Conservation (phyloP, 2,329 filamentous ascomycete genomes). For the Ilyonectria sp. region DNA sequence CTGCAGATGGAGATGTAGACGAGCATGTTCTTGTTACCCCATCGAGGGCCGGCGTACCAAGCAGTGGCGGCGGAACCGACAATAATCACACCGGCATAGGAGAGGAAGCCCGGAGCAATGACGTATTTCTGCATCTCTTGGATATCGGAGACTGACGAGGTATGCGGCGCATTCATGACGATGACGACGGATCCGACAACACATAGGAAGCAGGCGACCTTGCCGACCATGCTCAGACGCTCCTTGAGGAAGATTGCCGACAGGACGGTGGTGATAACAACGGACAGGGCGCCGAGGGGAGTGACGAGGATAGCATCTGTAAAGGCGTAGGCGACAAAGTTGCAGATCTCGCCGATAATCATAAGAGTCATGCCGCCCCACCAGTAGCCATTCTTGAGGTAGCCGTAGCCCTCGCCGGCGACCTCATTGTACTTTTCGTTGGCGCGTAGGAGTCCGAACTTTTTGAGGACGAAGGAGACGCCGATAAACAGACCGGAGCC, state of each 20-base stretch:
- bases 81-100: constrained; percentile 87
- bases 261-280: constrained; percentile 91
- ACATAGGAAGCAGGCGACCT: constrained; percentile 95
- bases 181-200: constrained; percentile 95
- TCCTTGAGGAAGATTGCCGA: constrained; percentile 98
- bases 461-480: constrained; percentile 95
- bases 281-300: constrained; percentile 89
- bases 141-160: constrained; percentile 88
- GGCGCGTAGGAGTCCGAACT: constrained; percentile 89
- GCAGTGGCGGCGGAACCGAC: constrained; percentile 80
- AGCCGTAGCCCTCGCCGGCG: constrained; percentile 96
- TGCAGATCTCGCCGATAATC: constrained; percentile 97
- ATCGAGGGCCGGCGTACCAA: constrained; percentile 86
- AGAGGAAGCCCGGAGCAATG: constrained; percentile 87
- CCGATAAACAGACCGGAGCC: constrained; percentile 94
- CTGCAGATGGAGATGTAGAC: constrained; percentile 98
- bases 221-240: constrained; percentile 93
- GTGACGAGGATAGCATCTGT: constrained; percentile 97
- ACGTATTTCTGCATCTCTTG: constrained; percentile 94
- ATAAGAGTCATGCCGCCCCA: constrained; percentile 97
- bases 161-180: constrained; percentile 90
- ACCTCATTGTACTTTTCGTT: constrained; percentile 98
- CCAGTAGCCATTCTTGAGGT: constrained; percentile 95
- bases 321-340: constrained; percentile 97
- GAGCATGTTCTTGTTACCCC: constrained; percentile 97